Percentiles rank a stretch among this genome's conserved stretches.
phyloP scores from a whole-genome alignment of 352 stramenopile species.

The Globisporangium okanoganense region DNA sequence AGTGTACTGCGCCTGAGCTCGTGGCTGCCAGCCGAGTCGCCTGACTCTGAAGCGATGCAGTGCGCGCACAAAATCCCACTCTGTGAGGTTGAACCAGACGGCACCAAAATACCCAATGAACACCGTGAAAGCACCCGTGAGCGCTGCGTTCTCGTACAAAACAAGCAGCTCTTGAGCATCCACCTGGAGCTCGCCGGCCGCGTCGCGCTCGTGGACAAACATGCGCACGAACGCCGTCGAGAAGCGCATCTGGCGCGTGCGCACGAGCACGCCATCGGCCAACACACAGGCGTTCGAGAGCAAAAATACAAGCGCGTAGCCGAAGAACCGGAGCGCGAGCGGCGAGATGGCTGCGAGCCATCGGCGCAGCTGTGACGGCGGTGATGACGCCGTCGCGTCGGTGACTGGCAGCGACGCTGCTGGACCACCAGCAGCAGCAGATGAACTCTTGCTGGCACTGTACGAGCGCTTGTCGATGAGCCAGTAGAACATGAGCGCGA shows the following conservation, averaged over 20 bases:
- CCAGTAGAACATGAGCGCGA: slow-evolving; percentile 29
- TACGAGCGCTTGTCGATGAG: slow-evolving; percentile 18
- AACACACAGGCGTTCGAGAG: slow-evolving; percentile 18
- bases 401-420: not conserved
- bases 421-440: not conserved
- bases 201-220: slow-evolving; percentile 39
- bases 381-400: not conserved
- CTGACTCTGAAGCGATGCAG: slow-evolving; percentile 17
- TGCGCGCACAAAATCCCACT: slow-evolving; percentile 45
- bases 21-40: not conserved
- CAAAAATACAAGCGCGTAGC: slow-evolving; percentile 33
- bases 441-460: not conserved
- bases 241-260: slow-evolving; percentile 55
- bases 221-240: slow-evolving; percentile 40
- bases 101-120: slow-evolving; percentile 36
- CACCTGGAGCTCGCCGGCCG: slow-evolving; percentile 36
- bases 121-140: slow-evolving; percentile 27
- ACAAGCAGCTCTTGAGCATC: slow-evolving; percentile 39
- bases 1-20: not conserved
- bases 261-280: slow-evolving; percentile 45
- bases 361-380: not conserved
- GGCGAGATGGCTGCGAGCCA: not conserved
- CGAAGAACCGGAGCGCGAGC: slow-evolving; percentile 20
- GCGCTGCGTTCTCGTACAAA: slow-evolving; percentile 25
- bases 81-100: slow-evolving; percentile 47